Evolutionary conservation across 2,329 filamentous ascomycete species (phyloP).

Genomic region (Fusarium sp.): DNA sequence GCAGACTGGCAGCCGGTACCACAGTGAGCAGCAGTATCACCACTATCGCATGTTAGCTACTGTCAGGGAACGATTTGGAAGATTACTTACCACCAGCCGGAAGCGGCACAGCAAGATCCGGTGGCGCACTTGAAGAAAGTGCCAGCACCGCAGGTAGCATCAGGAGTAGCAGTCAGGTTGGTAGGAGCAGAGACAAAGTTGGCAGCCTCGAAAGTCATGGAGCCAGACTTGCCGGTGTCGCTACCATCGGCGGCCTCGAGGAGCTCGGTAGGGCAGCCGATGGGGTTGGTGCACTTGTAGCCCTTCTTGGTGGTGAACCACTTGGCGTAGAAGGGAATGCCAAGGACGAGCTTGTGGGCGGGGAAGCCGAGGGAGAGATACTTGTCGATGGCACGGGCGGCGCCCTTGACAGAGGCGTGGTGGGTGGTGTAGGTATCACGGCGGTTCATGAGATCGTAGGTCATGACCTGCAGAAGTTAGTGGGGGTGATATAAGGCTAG

Average conservation of each 20-base stretch:
- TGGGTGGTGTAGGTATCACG: constrained; percentile 73
- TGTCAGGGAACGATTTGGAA: fast-evolving
- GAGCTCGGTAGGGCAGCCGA: constrained; percentile 67
- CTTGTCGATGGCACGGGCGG: constrained; percentile 63
- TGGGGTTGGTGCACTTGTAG: constrained; percentile 54
- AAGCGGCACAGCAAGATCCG: constrained; percentile 29
- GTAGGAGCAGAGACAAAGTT: constrained; percentile 38
- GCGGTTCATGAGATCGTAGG: constrained; percentile 78
- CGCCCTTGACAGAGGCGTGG: constrained; percentile 66
- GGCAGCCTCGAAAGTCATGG: constrained; percentile 51
- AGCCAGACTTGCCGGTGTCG: constrained; percentile 62
- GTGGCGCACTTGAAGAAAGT: constrained; percentile 26
- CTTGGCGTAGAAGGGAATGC: constrained; percentile 75
- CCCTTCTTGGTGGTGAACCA: constrained; percentile 67
- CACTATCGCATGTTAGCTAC: background rate
- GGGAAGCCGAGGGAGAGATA: constrained; percentile 68
- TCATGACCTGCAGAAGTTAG: constrained; percentile 61
- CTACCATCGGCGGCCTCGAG: constrained; percentile 69
- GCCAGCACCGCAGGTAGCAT: constrained; percentile 33
- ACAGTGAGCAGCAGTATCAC: constrained; percentile 32
- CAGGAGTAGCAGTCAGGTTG: constrained; percentile 29
- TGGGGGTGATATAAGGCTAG: background rate
- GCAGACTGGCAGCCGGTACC: constrained; percentile 31
- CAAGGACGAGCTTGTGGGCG: constrained; percentile 67
- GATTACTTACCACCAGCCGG: constrained; percentile 36